Conservation (phyloP, 345 rosid genomes). For the Gossypium thurberi region DNA sequence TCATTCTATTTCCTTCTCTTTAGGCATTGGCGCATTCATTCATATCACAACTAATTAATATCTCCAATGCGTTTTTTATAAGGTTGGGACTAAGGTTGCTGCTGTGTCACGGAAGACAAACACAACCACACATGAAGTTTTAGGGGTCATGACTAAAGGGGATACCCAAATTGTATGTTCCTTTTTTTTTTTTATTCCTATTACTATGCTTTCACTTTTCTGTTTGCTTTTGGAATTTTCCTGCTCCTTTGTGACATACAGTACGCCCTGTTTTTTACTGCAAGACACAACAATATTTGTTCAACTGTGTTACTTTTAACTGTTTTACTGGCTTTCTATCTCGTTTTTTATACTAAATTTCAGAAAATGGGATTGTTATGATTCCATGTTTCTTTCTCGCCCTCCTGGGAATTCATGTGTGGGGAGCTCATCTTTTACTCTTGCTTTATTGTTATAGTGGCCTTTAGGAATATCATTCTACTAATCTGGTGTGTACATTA, state of each 20-base stretch:
- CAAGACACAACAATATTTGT: background rate
- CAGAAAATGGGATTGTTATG: background rate
- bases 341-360: background rate
- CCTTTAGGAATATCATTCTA: background rate
- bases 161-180: constrained; percentile 75
- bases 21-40: background rate
- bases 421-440: background rate
- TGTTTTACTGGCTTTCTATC: background rate
- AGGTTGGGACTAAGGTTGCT: constrained; percentile 92
- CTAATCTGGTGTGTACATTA: constrained; percentile 7
- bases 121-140: constrained; percentile 89
- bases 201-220: background rate
- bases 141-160: constrained; percentile 79
- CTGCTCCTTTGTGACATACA: background rate
- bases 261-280: background rate
- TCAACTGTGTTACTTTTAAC: background rate
- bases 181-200: background rate
- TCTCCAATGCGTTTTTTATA: background rate
- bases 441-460: constrained; percentile 7
- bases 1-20: background rate
- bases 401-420: background rate
- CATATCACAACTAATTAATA: background rate
- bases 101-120: constrained; percentile 96
- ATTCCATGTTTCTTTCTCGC: background rate
- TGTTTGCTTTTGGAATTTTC: background rate